Percentiles rank a stretch among this genome's conserved stretches.
Evolutionary conservation across 495 filamentous ascomycete species (phyloP).

Genomic region (Hypoxylon rickii): DNA sequence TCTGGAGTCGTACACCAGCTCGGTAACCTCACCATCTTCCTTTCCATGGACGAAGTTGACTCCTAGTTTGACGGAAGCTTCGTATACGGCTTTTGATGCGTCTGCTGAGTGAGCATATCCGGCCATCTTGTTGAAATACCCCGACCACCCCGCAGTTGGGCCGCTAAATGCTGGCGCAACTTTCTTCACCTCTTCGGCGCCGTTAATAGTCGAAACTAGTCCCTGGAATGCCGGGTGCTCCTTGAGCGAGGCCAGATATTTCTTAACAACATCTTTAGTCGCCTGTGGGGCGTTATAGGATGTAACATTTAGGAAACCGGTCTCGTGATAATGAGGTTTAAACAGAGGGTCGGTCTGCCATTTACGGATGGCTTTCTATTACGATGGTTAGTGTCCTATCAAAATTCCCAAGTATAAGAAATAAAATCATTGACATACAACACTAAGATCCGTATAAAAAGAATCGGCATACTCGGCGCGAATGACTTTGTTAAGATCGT

Average conservation of each 20-base stretch:
- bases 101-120: conserved; percentile 57
- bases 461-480: conserved; percentile 59
- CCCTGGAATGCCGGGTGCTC: conserved; percentile 39
- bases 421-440: neutral
- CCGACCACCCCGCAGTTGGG: conserved; percentile 52
- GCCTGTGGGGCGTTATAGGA: conserved; percentile 44
- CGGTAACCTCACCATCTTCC: conserved; percentile 1
- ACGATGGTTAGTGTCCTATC: conserved; percentile 1
- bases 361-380: conserved; percentile 47
- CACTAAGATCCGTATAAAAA: conserved; percentile 53
- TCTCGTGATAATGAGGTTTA: conserved; percentile 57
- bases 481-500: conserved; percentile 61
- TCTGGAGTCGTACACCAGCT: conserved; percentile 3
- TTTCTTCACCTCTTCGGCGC: conserved; percentile 29
- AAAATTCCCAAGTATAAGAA: no score
- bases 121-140: conserved; percentile 58
- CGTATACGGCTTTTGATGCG: conserved; percentile 37
- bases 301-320: conserved; percentile 47
- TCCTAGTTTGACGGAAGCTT: conserved; percentile 23
- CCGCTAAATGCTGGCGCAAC: conserved; percentile 38
- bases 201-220: conserved; percentile 42
- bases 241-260: conserved; percentile 47
- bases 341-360: conserved; percentile 54
- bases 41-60: conserved; percentile 29
- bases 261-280: conserved; percentile 47